Conservation (phyloP, 768 basidiomycete species). For the Boletus sp. region DNA sequence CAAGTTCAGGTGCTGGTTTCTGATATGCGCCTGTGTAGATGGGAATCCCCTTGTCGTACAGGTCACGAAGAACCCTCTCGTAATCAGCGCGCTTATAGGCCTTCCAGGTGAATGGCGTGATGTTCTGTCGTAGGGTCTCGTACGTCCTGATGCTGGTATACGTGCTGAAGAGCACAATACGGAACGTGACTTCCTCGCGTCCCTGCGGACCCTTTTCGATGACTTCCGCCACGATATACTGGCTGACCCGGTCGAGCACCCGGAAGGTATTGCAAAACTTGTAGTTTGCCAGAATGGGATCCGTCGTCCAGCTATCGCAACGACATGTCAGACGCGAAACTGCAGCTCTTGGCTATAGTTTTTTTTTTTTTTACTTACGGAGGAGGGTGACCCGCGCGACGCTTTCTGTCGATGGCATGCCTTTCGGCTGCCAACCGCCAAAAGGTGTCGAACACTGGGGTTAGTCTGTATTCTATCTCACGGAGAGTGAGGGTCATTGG, state of each 20-base stretch:
- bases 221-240: conserved; percentile 66
- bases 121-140: conserved; percentile 49
- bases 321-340: conserved; percentile 13
- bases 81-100: conserved; percentile 54
- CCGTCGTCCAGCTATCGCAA: conserved; percentile 61
- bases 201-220: conserved; percentile 64
- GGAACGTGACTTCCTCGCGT: conserved; percentile 63
- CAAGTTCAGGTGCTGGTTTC: conserved; percentile 63
- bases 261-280: conserved; percentile 76
- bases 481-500: conserved; percentile 34
- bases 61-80: conserved; percentile 44
- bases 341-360: neutral
- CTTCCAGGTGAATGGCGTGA: conserved; percentile 62
- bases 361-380: conserved; percentile 43
- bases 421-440: conserved; percentile 58
- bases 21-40: conserved; percentile 73
- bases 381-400: conserved; percentile 44
- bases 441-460: conserved; percentile 58
- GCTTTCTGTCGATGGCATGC: conserved; percentile 52
- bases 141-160: conserved; percentile 75
- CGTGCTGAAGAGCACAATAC: conserved; percentile 65
- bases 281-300: conserved; percentile 51
- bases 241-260: conserved; percentile 65
- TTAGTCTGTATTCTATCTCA: conserved; percentile 40
- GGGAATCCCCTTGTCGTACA: conserved; percentile 35